phyloP scores from a whole-genome alignment of 2,329 filamentous ascomycete species.

The Lecanosticta acicola region DNA sequence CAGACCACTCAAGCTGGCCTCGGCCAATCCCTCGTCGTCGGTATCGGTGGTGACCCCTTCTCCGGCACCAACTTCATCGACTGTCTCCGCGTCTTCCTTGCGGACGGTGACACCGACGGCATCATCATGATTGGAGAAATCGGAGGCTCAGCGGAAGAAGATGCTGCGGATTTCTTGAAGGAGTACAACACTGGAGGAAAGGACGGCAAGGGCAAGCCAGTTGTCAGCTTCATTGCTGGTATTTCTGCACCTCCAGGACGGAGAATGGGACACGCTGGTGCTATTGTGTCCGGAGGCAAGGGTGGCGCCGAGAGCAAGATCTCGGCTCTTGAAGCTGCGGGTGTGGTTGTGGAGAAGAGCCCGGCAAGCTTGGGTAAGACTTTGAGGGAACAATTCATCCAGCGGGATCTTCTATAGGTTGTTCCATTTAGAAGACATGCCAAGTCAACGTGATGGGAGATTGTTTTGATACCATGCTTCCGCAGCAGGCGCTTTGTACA shows the following conservation, averaged over 20 bases:
- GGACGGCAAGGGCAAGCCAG: slow-evolving; percentile 71
- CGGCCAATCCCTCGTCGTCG: slow-evolving; percentile 95
- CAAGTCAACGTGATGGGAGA: not conserved
- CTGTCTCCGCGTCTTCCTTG: slow-evolving; percentile 93
- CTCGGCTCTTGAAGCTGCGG: slow-evolving; percentile 81
- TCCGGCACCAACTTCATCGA: slow-evolving; percentile 99
- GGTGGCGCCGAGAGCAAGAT: slow-evolving; percentile 99
- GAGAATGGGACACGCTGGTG: slow-evolving; percentile 97
- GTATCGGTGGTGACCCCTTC: slow-evolving; percentile 98
- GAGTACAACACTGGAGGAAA: slow-evolving; percentile 65
- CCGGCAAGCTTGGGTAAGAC: slow-evolving; percentile 89
- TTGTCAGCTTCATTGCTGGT: slow-evolving; percentile 96
- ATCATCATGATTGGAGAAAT: slow-evolving; percentile 99
- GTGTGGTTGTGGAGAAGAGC: slow-evolving; percentile 93
- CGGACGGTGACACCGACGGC: slow-evolving; percentile 93
- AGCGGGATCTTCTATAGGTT: slow-evolving; percentile 82
- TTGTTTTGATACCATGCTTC: not conserved
- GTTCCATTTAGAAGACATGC: not conserved
- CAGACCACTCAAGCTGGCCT: slow-evolving; percentile 96
- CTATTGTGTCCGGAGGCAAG: slow-evolving; percentile 96
- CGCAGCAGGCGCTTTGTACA: not conserved
- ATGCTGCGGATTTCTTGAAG: slow-evolving; percentile 93
- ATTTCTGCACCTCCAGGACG: slow-evolving; percentile 94
- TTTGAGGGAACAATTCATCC: slow-evolving; percentile 90
- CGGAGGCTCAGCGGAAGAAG: slow-evolving; percentile 94